These are phyloP conservation scores for Pythium biforme DNA, from an alignment of 352 stramenopile genomes.

Conservation along the genomic window DNA sequence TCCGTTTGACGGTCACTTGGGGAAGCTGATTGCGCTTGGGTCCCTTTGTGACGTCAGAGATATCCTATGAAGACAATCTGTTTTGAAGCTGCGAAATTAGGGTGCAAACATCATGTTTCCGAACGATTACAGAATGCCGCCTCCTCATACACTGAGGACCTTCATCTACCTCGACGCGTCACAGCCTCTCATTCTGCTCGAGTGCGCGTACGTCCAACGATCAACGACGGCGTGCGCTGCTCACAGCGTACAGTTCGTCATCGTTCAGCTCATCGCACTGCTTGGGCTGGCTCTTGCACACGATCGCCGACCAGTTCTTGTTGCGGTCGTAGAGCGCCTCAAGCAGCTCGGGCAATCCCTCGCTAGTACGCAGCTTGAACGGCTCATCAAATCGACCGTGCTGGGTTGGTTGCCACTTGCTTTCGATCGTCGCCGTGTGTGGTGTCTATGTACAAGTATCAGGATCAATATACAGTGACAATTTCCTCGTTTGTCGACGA, in stretches of 20 bases:
- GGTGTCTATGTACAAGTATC: neutral
- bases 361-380: neutral
- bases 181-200: too few species aligned
- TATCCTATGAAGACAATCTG: too few species aligned
- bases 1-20: too few species aligned
- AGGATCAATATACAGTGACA: neutral
- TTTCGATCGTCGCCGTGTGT: neutral
- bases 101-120: too few species aligned
- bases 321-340: slow-evolving; percentile 17
- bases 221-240: neutral
- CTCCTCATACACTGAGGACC: too few species aligned
- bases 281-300: neutral
- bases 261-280: neutral
- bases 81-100: too few species aligned
- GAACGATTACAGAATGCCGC: too few species aligned
- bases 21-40: too few species aligned
- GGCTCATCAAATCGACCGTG: neutral
- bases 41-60: too few species aligned
- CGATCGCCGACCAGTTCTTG: slow-evolving; percentile 12
- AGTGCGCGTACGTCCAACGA: too few species aligned
- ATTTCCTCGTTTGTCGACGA: too few species aligned
- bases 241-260: slow-evolving; percentile 4
- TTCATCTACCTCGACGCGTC: too few species aligned
- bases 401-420: neutral
- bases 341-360: slow-evolving; percentile 13